phyloP scores from a whole-genome alignment of 179 eudicot species.

The Nepenthes alata region DNA sequence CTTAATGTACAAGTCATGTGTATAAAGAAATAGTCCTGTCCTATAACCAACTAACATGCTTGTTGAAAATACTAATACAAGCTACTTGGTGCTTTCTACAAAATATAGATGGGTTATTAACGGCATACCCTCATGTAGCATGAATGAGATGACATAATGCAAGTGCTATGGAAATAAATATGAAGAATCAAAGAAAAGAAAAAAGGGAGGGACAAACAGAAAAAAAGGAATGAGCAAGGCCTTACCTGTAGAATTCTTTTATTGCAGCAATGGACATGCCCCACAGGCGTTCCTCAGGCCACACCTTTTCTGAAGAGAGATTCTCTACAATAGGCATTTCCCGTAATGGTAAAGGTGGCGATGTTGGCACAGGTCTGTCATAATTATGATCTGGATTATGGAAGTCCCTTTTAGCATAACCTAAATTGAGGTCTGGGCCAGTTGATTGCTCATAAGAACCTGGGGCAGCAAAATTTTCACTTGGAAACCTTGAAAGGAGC shows the following conservation, averaged over 20 bases:
- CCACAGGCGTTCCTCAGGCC: conserved; percentile 58
- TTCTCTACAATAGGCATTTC: conserved; percentile 23
- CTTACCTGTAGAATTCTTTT: conserved; percentile 78
- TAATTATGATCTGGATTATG: conserved; percentile 25
- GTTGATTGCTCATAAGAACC: conserved; percentile 31
- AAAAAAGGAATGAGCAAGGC: too few species aligned
- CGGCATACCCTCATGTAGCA: too few species aligned
- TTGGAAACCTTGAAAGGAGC: conserved; percentile 18
- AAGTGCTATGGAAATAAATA: too few species aligned
- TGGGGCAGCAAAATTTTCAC: conserved; percentile 27
- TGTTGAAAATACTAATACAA: too few species aligned
- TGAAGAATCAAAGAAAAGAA: too few species aligned
- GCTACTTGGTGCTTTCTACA: too few species aligned
- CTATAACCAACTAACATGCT: too few species aligned
- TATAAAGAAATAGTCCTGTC: too few species aligned
- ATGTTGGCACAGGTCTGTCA: conserved; percentile 34
- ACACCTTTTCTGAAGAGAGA: conserved; percentile 14
- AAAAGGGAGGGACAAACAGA: too few species aligned
- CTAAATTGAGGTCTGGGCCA: conserved; percentile 23
- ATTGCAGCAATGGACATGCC: conserved; percentile 63
- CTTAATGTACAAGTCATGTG: too few species aligned
- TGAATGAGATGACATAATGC: too few species aligned
- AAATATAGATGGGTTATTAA: too few species aligned
- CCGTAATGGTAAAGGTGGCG: conserved; percentile 20
- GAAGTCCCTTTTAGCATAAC: conserved; percentile 32